Percentiles rank a stretch among this genome's conserved stretches.
Conservation (phyloP, 1,139 yeast genomes). For the Debaryomycetaceae sp. region DNA sequence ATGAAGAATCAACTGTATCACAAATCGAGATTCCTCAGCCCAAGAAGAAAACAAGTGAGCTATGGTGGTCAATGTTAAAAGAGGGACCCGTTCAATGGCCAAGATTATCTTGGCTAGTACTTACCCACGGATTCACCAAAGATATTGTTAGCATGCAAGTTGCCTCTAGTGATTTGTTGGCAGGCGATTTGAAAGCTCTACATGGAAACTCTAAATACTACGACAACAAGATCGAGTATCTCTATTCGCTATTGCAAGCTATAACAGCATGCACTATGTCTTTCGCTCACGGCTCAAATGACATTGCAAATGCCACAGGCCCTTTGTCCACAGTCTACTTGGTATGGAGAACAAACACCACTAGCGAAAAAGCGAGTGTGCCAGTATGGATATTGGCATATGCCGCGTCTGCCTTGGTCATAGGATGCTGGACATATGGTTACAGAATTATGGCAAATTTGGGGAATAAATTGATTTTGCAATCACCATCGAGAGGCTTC, state of each 20-base stretch:
- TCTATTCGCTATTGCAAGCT: conserved; percentile 68
- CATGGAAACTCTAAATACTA: conserved; percentile 62
- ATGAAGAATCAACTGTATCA: background rate
- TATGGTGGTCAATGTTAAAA: conserved; percentile 42
- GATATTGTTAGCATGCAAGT: conserved; percentile 59
- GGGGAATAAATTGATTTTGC: conserved; percentile 73
- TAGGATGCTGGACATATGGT: conserved; percentile 74
- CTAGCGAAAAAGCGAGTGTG: conserved; percentile 50
- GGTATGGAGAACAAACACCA: conserved; percentile 55
- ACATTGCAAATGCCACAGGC: conserved; percentile 76
- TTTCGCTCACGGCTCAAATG: conserved; percentile 81
- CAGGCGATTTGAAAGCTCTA: conserved; percentile 46
- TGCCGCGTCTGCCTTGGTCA: conserved; percentile 63
- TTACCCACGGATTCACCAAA: conserved; percentile 61
- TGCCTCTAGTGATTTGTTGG: conserved; percentile 24
- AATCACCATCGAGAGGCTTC: conserved; percentile 81
- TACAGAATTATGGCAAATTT: conserved; percentile 67
- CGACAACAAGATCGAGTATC: conserved; percentile 68
- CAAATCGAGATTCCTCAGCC: conserved; percentile 1
- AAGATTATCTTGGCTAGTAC: conserved; percentile 42
- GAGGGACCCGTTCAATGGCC: conserved; percentile 56
- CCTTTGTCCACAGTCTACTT: conserved; percentile 67
- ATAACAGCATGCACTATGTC: conserved; percentile 79
- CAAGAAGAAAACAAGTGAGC: conserved; percentile 2
- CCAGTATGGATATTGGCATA: conserved; percentile 72